A percentile compares a stretch with the other conserved stretches of the same genome.
These are phyloP conservation scores for Somion occarium DNA, from an alignment of 1,284 basidiomycete species.

Conservation along the genomic window DNA sequence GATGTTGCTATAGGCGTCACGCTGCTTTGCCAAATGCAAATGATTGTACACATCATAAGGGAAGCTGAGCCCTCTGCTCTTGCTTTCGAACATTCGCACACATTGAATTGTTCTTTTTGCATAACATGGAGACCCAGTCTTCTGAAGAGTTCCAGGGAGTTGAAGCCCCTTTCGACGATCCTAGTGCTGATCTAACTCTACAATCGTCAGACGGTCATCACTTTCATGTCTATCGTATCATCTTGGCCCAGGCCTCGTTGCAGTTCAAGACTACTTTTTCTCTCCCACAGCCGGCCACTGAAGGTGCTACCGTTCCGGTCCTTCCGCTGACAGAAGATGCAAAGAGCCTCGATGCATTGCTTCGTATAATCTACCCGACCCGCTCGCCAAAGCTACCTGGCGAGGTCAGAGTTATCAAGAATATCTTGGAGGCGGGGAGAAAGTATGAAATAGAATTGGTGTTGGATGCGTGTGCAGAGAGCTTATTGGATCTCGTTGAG, in stretches of 20 bases:
- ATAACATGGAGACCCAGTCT: conserved; percentile 1
- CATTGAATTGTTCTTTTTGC: no score
- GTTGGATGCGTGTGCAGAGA: neutral
- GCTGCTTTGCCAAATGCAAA: no score
- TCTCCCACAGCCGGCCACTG: conserved; percentile 4
- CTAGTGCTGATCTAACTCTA: neutral
- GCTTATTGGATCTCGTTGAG: no score
- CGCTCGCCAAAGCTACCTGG: neutral
- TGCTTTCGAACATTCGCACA: no score
- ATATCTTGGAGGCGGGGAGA: conserved; percentile 3
- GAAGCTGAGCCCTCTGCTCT: no score
- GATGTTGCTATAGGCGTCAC: no score
- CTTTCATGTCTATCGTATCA: neutral
- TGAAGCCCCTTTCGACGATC: neutral
- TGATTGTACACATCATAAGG: no score
- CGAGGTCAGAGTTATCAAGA: neutral
- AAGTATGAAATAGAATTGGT: conserved; percentile 10
- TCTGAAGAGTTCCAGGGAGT: neutral
- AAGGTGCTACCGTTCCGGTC: neutral
- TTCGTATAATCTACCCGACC: neutral
- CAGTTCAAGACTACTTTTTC: conserved; percentile 1
- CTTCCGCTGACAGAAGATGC: conserved; percentile 1
- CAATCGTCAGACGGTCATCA: neutral
- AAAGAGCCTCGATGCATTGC: neutral
- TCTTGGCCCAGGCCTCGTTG: neutral